A percentile compares a stretch with the other conserved stretches of the same genome.
phyloP scores from a whole-genome alignment of 2,329 filamentous ascomycete genomes.

The Botrytis tulipae region DNA sequence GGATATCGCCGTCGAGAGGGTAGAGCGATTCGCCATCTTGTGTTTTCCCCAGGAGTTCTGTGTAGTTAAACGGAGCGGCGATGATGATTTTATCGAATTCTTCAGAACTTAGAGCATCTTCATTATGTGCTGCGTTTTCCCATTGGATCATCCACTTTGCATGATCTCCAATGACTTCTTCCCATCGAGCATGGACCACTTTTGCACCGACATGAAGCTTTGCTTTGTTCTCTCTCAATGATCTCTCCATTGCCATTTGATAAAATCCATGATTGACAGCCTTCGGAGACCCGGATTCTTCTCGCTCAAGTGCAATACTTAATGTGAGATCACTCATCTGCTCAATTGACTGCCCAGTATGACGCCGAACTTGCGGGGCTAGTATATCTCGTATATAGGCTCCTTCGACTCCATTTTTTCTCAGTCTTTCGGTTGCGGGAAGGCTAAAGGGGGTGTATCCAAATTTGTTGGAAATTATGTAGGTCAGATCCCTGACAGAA shows the following conservation, averaged over 20 bases:
- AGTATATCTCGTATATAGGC: constrained; percentile 2
- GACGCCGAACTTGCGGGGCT: constrained; percentile 13
- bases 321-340: constrained; percentile 9
- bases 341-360: constrained; percentile 6
- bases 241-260: neutral
- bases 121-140: too few relatives aligned
- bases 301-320: constrained; percentile 6
- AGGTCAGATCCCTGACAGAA: neutral
- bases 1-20: too few relatives aligned
- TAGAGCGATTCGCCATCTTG: neutral
- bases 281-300: neutral
- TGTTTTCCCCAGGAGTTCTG: neutral
- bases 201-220: neutral
- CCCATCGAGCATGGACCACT: neutral
- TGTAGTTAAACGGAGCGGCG: neutral
- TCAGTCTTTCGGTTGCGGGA: neutral
- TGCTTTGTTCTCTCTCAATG: neutral
- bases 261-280: neutral
- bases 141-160: constrained; percentile 4
- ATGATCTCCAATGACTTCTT: neutral
- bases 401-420: constrained; percentile 1
- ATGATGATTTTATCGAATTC: constrained; percentile 9
- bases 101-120: neutral
- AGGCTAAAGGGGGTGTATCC: neutral
- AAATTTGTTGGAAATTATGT: neutral